phyloP scores from a whole-genome alignment of 768 basidiomycete species.

The Collybia nuda region DNA sequence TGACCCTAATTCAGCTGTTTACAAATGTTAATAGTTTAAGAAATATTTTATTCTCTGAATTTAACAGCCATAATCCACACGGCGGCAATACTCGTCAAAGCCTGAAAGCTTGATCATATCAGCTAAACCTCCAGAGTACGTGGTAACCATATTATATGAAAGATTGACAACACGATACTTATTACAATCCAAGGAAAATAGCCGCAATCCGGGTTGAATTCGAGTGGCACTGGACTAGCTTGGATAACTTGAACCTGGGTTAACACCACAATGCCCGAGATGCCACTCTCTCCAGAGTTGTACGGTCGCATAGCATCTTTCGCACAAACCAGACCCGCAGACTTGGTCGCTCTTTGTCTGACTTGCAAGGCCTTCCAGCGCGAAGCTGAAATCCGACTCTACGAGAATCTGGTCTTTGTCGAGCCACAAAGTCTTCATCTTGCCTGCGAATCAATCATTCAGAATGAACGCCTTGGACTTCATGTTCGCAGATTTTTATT shows the following conservation, averaged over 20 bases:
- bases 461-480: constrained; percentile 32
- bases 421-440: constrained; percentile 32
- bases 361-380: constrained; percentile 47
- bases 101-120: too few species aligned
- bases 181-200: not conserved
- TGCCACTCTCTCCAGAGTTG: constrained; percentile 42
- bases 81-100: too few species aligned
- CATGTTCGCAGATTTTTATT: constrained; percentile 45
- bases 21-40: constrained; percentile 5
- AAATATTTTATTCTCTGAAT: not conserved
- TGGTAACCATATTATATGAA: not conserved
- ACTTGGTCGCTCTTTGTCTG: constrained; percentile 42
- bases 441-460: constrained; percentile 38
- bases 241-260: not conserved
- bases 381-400: constrained; percentile 47
- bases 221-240: not conserved
- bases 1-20: too few species aligned
- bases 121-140: too few species aligned
- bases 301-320: constrained; percentile 38
- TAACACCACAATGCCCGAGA: constrained; percentile 11
- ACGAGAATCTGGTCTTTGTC: constrained; percentile 36
- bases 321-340: constrained; percentile 22
- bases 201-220: too few species aligned
- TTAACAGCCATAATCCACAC: not conserved
- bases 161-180: not conserved